A percentile compares a stretch with the other conserved stretches of the same genome.
Evolutionary conservation across 164 flowering plant species (phyloP).

Genomic region (Chimonanthus praecox): DNA sequence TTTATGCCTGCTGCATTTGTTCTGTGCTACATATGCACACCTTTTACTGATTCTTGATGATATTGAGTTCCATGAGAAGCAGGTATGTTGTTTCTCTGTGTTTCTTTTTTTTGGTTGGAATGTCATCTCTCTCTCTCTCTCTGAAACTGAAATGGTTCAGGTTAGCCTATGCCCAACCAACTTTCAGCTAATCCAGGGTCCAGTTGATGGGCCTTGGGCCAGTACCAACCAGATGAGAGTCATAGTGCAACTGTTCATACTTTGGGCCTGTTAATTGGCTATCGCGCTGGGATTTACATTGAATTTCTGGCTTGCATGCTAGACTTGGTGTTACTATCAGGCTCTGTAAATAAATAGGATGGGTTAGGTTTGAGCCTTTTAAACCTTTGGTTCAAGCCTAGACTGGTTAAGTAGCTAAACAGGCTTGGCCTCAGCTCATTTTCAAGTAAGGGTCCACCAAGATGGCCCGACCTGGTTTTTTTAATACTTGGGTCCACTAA

Average conservation of each 20-base stretch:
- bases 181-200: background rate
- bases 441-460: background rate
- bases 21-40: constrained; percentile 85
- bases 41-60: constrained; percentile 90
- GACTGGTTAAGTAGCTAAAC: background rate
- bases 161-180: background rate
- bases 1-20: constrained; percentile 70
- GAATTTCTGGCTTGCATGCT: background rate
- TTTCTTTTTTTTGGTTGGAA: background rate
- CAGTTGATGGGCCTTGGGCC: background rate
- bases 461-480: background rate
- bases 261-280: background rate
- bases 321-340: background rate
- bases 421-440: background rate
- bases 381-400: background rate
- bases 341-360: background rate
- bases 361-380: background rate
- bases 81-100: constrained; percentile 44
- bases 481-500: background rate
- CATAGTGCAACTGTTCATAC: background rate
- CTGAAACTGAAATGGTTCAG: background rate
- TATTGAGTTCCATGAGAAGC: constrained; percentile 92
- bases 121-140: background rate
- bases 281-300: background rate
- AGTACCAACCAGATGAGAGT: background rate